Base-by-base conservation (phyloP, 106 monocot species). In the Narthecium ossifragum region DNA sequence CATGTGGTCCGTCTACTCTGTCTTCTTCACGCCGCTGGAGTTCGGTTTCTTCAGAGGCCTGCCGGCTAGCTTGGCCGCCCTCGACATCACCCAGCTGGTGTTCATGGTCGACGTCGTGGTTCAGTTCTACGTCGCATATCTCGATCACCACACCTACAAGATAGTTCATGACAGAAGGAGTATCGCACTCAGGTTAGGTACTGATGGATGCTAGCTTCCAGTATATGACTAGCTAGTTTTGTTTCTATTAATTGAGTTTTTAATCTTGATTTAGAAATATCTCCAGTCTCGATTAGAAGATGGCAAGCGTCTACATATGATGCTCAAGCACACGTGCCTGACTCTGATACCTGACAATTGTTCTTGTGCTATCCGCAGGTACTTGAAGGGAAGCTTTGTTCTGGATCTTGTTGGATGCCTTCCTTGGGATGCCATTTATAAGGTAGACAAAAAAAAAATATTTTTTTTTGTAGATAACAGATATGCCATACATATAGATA, bases 351-450 rank as follows among this genome's bases (percentile, higher is more conserved):
- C n/a, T n/a, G n/a, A n/a, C n/a, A n/a, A n/a, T n/a, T n/a, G n/a
- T n/a, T n/a, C n/a, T n/a, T n/a, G n/a, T n/a, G n/a, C n/a, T n/a
- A n/a, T n/a, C 25, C 58, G 66, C 73, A 88, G 87, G 24, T 88
- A 88, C 31, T 32, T 62, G 26, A 88, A 75, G 58, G 63, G 75
- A 18, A 66, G 65, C 51, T 79, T 88, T 24, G 25, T 58, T 22
- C 49, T 78, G 40, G 82, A 88, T 51, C 31, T 83, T 40, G 82
- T 88, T 29, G 75, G 87, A 30, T 83, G 82, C 46, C 36, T 82
- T 47, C 87, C 87, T 21, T 88, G 87, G 87, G 87, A 88, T 53
- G 50, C 34, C 60, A 79, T 88, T 48, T 88, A 88, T 69, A 88
- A 88, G 82, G 86, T 86, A 70, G 52, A 33, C 9, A 18, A 26